These are phyloP conservation scores for Xylariales sp. DNA, from an alignment of 2,329 filamentous ascomycete genomes.

Conservation along the genomic window DNA sequence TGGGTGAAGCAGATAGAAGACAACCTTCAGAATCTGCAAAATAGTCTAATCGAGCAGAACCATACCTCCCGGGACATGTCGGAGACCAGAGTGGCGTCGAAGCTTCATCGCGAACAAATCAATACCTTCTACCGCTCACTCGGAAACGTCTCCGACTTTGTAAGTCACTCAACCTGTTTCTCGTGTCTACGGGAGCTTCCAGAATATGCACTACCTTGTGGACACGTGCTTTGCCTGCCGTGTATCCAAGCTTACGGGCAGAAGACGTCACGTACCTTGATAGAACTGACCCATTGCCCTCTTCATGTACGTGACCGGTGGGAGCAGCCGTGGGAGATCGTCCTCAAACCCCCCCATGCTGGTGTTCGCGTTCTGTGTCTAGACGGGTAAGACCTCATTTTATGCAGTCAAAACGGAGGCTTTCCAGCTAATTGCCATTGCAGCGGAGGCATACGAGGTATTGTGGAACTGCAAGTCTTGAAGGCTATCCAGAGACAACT, in stretches of 20 bases:
- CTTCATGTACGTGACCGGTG: constrained; percentile 24
- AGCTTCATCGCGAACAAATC: constrained; percentile 25
- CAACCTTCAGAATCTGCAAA: constrained; percentile 21
- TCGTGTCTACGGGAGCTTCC: constrained; percentile 26
- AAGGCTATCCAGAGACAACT: too few species aligned
- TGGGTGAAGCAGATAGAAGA: constrained; percentile 24
- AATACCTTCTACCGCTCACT: constrained; percentile 25
- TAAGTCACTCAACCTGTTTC: constrained; percentile 26
- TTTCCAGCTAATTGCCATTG: too few species aligned
- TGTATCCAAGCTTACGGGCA: constrained; percentile 24
- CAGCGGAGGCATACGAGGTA: too few species aligned
- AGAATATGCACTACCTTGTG: constrained; percentile 25
- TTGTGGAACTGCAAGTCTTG: too few species aligned
- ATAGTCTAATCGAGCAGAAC: constrained; percentile 19
- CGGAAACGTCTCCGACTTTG: constrained; percentile 18
- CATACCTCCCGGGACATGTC: constrained; percentile 22
- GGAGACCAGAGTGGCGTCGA: constrained; percentile 23
- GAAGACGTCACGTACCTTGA: constrained; percentile 23
- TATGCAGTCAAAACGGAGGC: too few species aligned
- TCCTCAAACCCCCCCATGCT: constrained; percentile 23
- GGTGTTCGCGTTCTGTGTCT: constrained; percentile 23
- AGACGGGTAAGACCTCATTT: constrained; percentile 22
- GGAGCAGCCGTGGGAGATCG: constrained; percentile 23
- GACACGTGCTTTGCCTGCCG: constrained; percentile 24
- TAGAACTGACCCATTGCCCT: constrained; percentile 24